Evolutionary conservation across 805 yeast species (phyloP), one percentile per base, ranked within the genome.

Genomic region (Komagataella pseudopastoris): DNA sequence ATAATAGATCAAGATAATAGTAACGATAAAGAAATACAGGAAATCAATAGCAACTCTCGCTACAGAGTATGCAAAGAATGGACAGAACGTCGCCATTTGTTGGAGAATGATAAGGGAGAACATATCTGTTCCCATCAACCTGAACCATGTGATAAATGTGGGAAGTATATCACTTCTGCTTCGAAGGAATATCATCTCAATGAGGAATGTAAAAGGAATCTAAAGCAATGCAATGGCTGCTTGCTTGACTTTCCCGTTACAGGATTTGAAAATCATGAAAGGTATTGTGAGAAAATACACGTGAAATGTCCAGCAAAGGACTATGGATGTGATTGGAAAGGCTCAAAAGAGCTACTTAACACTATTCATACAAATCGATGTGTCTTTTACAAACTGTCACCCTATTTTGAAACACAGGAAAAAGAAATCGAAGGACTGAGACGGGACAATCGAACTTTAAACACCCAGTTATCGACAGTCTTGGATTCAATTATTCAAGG

Each of bases 301-400:
- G 58, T 71, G 14, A 61, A 63, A 50, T 77, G 83, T 54, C 78
- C 81, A 0, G 80, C 77, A 0, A 52, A 55, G 17, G 65, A 63
- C 24, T 72, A 69, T 49, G 83, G 83, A 1, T 77, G 83, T 54
- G 67, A 63, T 30, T 77, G 81, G 78, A 60, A 60, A 46, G 71
- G 71, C 2, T 59, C 63, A 23, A 52, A 64, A 45, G 66, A 61
- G 22, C n/a, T 64, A n/a, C 50, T 63, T 14, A 47, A 59, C 4
- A 53, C 58, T 8, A 56, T 64, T 6, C 71, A 68, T 52, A 6
- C 48, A 3, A 48, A 57, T 8, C 66, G 61, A 24, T 68, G 71
- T 50, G 53, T 58, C 0, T 63, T 65, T 49, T 46, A 56, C 2
- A 65, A 63, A 53, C 48, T 67, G 43, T 48, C 60, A 1, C 51